Evolutionary conservation across 176 grass and related monocot species (phyloP), one percentile per base, ranked within the genome.

Genomic region (Oryza officinalis): DNA sequence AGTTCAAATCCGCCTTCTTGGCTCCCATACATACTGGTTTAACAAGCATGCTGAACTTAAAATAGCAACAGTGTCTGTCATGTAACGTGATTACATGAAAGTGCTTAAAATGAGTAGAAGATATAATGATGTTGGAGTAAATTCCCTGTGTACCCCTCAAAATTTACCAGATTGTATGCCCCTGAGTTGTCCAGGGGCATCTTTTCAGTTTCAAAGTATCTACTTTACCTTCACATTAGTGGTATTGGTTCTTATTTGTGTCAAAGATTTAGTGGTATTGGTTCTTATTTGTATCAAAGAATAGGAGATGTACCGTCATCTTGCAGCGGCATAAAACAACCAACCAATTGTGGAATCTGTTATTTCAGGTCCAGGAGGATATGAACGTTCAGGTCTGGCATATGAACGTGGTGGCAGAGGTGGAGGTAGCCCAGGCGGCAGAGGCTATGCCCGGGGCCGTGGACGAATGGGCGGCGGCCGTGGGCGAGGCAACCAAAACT

Each of bases 331-430:
- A 49, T 69, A 59, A 30, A 63, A 63, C 31, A 82, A 74, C 13
- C 49, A 74, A 5, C 13, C 49, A 74, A 5, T 32, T 69, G 30
- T 86, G 73, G 2, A 9, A 80, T 76, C 40, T 85, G 22, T 41
- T 47, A 38, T 81, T 31, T 30, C 79, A 88, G 86, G 86, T 73
- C 84, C 78, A 77, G 96, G 91, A 54, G 96, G 91, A 54, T 97
- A 97, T 69, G 92, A 94, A n/a, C 86, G 90, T 1, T 61, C 57
- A 89, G 86, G 86, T 73, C 84, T 75, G 77, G 92, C 89, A 67
- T 97, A 97, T 73, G 92, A 94, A 27, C 86, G 90, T 0, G 88
- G 95, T 74, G 86, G 89, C 37, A 86, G 78, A 68, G 78, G 81
- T 30, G 79, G 71, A 86, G 90, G 92, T n/a, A 85, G 82, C 27